Evolutionary conservation across 805 yeast genomes (phyloP), one percentile per base, ranked within the genome.

Genomic region (Candida sonorensis): DNA sequence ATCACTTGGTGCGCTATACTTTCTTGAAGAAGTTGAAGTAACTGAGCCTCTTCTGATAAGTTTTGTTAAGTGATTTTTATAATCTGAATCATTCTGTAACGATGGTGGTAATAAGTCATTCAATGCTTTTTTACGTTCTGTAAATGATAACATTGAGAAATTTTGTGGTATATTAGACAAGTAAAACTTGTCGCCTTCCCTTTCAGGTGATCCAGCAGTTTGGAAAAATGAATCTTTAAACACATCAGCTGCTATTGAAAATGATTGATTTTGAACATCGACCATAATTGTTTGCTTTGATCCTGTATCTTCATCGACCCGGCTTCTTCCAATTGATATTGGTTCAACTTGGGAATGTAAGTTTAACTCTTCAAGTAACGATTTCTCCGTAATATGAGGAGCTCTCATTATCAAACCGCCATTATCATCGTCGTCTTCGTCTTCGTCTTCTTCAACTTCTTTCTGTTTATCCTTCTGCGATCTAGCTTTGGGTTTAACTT

Each of bases 61-160:
- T 34, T 51, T 54, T 10, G 47, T 41, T 11, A 58, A 35, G 34
- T 58, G 63, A 16, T 42, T 48, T 19, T 47, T 57, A 29, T 57
- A 57, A 6, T 49, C 46, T 2, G 47, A 17, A 35, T 57, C 55
- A 24, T 44, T 37, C 20, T 44, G 54, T 15, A 54, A 30, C 17
- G 27, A 20, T 2, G 36, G 45, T 0, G 62, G 62, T 8, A 56
- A 40, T 4, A 55, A 30, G n/a, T 48, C 51, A 25, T 39, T 45
- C 17, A 58, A 36, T 3, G 49, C 22, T 36, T 59, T 64, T 35
- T 62, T 66, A 10, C 78, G 53, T 41, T 72, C 75, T 10, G 74
- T 69, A 42, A 72, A 72, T 0, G 77, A 74, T 22, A 72, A 51
- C 10, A 69, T 72, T 26, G 62, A 59, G 44, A 69, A 72, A 44